Percentiles rank a stretch among this genome's conserved stretches.
Evolutionary conservation across 306 rosid species (phyloP).

Genomic region (Cucurbita argyrosperma): DNA sequence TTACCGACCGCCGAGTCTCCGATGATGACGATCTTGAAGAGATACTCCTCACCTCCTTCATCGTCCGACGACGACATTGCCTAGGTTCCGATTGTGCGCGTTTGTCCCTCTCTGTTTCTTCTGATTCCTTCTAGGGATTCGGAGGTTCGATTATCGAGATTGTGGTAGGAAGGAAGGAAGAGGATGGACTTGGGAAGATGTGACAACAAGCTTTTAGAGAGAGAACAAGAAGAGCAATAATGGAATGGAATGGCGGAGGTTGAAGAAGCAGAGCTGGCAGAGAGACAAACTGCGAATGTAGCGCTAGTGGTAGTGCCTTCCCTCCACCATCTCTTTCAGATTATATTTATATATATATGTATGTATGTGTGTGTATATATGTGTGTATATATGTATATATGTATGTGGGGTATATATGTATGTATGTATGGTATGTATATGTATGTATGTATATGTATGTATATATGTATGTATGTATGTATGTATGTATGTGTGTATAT

Average conservation of each 20-base stretch:
- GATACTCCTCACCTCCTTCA: conserved; percentile 81
- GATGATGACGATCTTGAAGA: conserved; percentile 80
- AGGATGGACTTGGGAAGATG: neutral
- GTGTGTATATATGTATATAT: no score
- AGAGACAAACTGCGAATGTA: conserved; percentile 16
- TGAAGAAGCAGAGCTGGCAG: conserved; percentile 27
- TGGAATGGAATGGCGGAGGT: neutral
- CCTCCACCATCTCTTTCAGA: conserved; percentile 1
- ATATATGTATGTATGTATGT: no score
- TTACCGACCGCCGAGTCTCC: conserved; percentile 87
- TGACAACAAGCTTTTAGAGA: neutral
- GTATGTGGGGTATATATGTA: no score
- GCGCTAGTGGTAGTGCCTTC: neutral
- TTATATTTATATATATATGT: no score
- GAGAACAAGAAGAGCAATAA: neutral
- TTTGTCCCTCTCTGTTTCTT: no score
- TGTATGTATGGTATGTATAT: no score
- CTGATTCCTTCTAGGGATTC: neutral
- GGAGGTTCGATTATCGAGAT: neutral
- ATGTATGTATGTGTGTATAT: no score
- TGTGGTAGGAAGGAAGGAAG: neutral
- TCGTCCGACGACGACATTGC: conserved; percentile 66
- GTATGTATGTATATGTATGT: no score
- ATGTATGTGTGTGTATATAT: no score
- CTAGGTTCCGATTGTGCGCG: neutral